Base-by-base conservation (phyloP, 2,329 filamentous ascomycete genomes). In the Aspergillus quadrilineatus region DNA sequence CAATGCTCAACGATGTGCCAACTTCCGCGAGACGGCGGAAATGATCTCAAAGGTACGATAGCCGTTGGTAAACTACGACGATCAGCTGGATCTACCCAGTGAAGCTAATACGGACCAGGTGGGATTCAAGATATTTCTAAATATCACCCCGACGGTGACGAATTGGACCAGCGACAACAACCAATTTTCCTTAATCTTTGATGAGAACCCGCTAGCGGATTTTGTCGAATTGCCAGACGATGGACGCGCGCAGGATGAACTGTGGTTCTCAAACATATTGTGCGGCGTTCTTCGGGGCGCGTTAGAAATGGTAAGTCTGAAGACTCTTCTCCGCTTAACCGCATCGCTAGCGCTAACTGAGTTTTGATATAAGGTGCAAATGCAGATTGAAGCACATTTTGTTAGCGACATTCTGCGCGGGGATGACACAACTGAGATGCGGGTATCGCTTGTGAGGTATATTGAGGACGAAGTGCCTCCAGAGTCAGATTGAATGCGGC, bases 81-180 rank as follows among this genome's bases (percentile, higher is more conserved):
- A 15, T 15, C n/a, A 37, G 32, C 30, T 26, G 46, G 30, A 15
- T 8, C 41, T 55, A 17, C 7, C 28, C 26, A 9, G 9, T 26
- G 14, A 50, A 64, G 51, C 63, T 56, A 29, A 59, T 32, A 7
- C 46, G 39, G 15, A 46, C 59, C 62, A 97, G 90, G 89, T 99
- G 63, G 94, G 94, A 55, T 99, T 99, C 80, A 97, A 99, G 78
- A 96, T 99, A 63, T 99, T 99, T 74, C 85, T 99, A 59, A 99
- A 99, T 70, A 92, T 97, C 65, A 95, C 92, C 4, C 94, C 94
- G 0, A 89, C 88, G 6, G 88, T 97, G 62, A 91, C 92, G 47
- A 97, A 96, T 72, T 99, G 94, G 94, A 94, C 92, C 22, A 90
- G 84, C 72, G 94, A 99, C 75, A 94, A 88, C 77, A 97, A 96